Evolutionary conservation across 306 rosid genomes (phyloP), one percentile per base, ranked within the genome.

Genomic region (Begonia peltatifolia): DNA sequence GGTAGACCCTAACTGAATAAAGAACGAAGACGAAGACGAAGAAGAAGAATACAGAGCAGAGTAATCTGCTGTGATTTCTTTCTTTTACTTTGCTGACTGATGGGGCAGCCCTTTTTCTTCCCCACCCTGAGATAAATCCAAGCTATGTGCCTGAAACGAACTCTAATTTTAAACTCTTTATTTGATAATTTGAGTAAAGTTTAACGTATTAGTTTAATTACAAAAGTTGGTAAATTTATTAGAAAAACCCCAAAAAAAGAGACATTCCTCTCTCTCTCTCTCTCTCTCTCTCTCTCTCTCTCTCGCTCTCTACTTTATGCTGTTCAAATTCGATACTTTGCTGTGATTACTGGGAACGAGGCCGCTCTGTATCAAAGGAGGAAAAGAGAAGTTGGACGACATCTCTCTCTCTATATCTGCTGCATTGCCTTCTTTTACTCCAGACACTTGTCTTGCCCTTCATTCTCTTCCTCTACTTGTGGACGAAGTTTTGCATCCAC

Each of bases 401-500:
- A 58, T 51, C 41, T 64, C 48, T 58, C 44, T 65, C 30, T 61
- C 64, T 54, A 8, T 47, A 52, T 52, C 42, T 78, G 64, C 80
- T 67, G 74, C 97, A 85, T 83, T 90, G 95, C 85, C 95, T 85
- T 69, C 67, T 78, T 85, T 79, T 68, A 67, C 79, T 61, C 70
- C 72, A 74, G 87, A 85, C 88, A 78, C 94, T 79, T 82, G 56
- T 81, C 81, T 47, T 63, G 18, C 64, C 73, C 61, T 64, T 72
- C 71, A 54, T 10, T 65, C 74, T 63, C 52, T 47, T 52, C 60
- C 58, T 68, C 57, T 62, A 60, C 55, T 13, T 68, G 70, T 43
- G 35, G 65, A 75, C 57, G 41, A 41, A 50, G 56, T 71, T 59
- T 50, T 15, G 65, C 61, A 73, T 73, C 74, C 76, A 65, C 79